Evolutionary conservation across 2,329 filamentous ascomycete genomes (phyloP), one percentile per base, ranked within the genome.

Genomic region (Chalaropsis ovoidea): DNA sequence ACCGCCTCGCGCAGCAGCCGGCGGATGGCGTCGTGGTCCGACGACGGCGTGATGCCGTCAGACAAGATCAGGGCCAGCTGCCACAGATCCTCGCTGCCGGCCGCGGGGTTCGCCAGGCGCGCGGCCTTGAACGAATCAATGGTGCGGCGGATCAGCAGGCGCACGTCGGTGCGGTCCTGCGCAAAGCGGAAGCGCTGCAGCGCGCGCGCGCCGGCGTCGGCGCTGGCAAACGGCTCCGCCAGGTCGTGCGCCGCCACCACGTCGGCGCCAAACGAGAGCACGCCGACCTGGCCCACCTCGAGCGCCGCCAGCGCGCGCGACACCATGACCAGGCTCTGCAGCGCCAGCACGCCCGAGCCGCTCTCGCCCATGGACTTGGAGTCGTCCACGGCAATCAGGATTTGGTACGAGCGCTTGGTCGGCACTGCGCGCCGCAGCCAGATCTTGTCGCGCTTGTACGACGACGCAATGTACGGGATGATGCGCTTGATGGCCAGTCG

Each of bases 381-480:
- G 78, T 99, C 94, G 75, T 99, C 94, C 45, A 99, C 90, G 47
- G 94, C 95, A 62, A 99, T 87, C 78, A 99, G 86, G 75, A 99
- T 95, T 76, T 99, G 95, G 77, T 99, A 99, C 66, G 87, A 88
- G 49, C 95, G 88, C 77, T 97, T 97, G 45, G 87, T 93, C 0
- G 95, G 95, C 62, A 96, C 86, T 42, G 85, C 87, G 65, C 95
- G 86, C 15, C 95, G 88, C 87, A 99, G 95, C 94, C 94, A 99
- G 76, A 99, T 99, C 81, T 99, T 99, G 82, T 99, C 94, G 68
- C 94, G 89, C 80, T 96, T 97, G 82, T 96, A 99, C 73, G 89
- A 87, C 0, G 92, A 97, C 0, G 95, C 94, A 71, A 99, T 97
- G 77, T 99, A 99, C 0, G 95, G 94, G 72, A 99, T 99, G 76